Evolutionary conservation across 1,284 basidiomycete genomes (phyloP).

Genomic region (Acaromyces ingoldii): DNA sequence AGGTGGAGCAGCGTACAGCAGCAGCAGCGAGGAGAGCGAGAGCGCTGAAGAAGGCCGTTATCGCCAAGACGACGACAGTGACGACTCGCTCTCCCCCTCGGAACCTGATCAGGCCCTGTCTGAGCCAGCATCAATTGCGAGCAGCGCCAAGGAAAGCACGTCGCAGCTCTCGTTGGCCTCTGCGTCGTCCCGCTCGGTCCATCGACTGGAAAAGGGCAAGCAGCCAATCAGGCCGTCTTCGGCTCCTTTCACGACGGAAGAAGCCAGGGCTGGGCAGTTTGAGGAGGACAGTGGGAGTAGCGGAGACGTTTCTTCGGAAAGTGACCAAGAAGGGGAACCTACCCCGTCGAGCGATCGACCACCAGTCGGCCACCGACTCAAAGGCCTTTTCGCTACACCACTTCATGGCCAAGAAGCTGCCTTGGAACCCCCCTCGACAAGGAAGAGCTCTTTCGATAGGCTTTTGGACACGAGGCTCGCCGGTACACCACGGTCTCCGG

Average conservation of each 20-base stretch:
- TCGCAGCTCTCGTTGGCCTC: no score
- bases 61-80: neutral
- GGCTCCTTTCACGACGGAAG: neutral
- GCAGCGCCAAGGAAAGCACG: no score
- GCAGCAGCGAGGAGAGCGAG: neutral
- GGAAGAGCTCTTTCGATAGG: no score
- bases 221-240: neutral
- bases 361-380: conserved; percentile 4
- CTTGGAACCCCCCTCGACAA: no score
- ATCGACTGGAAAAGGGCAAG: neutral
- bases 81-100: neutral
- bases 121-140: neutral
- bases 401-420: neutral
- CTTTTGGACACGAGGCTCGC: neutral
- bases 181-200: neutral
- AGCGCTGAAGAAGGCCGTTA: neutral
- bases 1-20: neutral
- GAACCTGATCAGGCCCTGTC: neutral
- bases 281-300: conserved; percentile 2
- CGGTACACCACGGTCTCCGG: neutral
- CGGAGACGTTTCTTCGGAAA: neutral
- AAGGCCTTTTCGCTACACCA: conserved; percentile 6
- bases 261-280: conserved; percentile 1
- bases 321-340: neutral
- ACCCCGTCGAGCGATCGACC: neutral